Conservation (phyloP, 129 eudicot species). For the Pittosporum tobira region DNA sequence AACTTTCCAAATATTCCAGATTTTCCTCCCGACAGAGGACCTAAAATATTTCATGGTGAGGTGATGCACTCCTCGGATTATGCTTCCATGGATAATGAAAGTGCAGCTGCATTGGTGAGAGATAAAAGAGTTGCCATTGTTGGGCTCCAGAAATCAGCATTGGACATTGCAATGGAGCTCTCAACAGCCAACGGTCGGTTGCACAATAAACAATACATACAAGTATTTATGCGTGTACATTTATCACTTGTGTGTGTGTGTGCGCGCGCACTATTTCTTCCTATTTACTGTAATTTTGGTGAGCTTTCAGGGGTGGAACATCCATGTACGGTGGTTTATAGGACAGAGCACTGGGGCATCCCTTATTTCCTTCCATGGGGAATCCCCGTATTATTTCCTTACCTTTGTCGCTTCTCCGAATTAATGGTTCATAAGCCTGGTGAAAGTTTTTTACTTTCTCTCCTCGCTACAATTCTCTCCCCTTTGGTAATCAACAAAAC, state of each 20-base stretch:
- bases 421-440: slow-evolving; percentile 59
- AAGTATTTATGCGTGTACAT: too few species aligned
- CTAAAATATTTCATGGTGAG: slow-evolving; percentile 40
- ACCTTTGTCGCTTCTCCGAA: slow-evolving; percentile 38
- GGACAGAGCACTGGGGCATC: slow-evolving; percentile 39
- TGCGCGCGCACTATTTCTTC: too few species aligned
- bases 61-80: slow-evolving; percentile 54
- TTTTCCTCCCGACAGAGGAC: slow-evolving; percentile 40
- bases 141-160: slow-evolving; percentile 47
- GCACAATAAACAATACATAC: background rate
- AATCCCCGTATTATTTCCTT: slow-evolving; percentile 22
- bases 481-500: slow-evolving; percentile 68
- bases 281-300: too few species aligned
- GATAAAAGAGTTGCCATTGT: slow-evolving; percentile 45
- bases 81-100: slow-evolving; percentile 33
- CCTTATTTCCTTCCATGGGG: slow-evolving; percentile 46
- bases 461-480: slow-evolving; percentile 40
- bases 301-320: slow-evolving; percentile 44
- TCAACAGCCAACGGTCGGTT: slow-evolving; percentile 32
- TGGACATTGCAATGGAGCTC: slow-evolving; percentile 53
- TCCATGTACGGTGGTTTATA: slow-evolving; percentile 38
- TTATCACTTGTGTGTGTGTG: too few species aligned
- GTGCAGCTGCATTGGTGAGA: slow-evolving; percentile 26
- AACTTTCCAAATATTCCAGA: slow-evolving; percentile 49
- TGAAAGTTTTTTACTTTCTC: slow-evolving; percentile 31